phyloP scores from a whole-genome alignment of 148 eudicot species.

The Arctostaphylos glauca region DNA sequence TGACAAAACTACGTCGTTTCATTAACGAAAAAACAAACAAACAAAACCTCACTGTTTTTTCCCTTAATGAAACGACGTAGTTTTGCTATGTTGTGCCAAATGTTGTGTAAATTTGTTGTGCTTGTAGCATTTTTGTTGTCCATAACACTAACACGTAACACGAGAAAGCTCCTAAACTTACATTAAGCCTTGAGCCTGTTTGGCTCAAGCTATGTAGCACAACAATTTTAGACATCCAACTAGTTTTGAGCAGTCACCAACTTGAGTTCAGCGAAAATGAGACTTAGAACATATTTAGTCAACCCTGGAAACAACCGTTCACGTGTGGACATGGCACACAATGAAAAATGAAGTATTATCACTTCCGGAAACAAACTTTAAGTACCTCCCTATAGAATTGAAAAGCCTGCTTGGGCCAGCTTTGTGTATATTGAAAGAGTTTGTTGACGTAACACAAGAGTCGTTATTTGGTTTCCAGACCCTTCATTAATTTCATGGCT shows the following conservation, averaged over 20 bases:
- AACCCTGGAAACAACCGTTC: background rate
- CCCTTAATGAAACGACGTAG: too few species aligned
- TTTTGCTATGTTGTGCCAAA: too few species aligned
- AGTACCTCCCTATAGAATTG: background rate
- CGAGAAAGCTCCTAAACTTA: background rate
- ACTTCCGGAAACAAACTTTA: background rate
- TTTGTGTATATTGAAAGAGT: background rate
- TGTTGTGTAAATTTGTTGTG: too few species aligned
- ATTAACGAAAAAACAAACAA: too few species aligned
- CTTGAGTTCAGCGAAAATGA: background rate
- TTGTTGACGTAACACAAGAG: background rate
- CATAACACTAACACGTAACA: background rate
- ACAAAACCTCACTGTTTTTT: too few species aligned
- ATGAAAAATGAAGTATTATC: background rate
- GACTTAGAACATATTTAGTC: background rate
- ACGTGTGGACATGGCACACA: background rate
- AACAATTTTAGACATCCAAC: background rate
- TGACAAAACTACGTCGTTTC: too few species aligned
- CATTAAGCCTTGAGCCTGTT: background rate
- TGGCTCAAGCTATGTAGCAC: background rate
- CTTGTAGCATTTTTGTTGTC: too few species aligned
- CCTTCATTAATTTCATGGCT: background rate
- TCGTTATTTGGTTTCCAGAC: background rate
- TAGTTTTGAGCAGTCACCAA: background rate
- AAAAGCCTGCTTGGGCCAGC: background rate